These are phyloP conservation scores for Scedosporium boydii DNA, from an alignment of 2,329 filamentous ascomycete species.

Conservation along the genomic window DNA sequence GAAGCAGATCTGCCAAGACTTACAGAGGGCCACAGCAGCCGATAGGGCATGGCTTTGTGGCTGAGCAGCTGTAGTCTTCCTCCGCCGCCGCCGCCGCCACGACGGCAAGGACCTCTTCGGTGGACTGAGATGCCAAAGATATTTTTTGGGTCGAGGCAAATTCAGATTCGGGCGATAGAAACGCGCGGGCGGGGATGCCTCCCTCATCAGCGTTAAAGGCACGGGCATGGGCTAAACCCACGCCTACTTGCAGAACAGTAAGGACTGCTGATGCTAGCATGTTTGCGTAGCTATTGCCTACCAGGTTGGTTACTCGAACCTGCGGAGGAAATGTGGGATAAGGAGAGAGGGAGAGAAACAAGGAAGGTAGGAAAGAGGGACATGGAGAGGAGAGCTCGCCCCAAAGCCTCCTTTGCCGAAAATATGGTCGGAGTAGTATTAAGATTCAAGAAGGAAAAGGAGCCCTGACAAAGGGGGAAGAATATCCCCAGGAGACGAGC, in stretches of 20 bases:
- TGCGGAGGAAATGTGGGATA: no score
- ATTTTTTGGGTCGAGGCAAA: no score
- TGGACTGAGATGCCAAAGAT: background rate
- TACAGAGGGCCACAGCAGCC: conserved; percentile 12
- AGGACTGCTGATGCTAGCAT: background rate
- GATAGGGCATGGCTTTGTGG: conserved; percentile 10
- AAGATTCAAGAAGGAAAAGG: no score
- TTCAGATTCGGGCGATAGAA: background rate
- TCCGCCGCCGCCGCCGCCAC: background rate
- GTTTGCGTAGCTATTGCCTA: background rate
- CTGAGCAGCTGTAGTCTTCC: conserved; percentile 8
- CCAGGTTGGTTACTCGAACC: no score
- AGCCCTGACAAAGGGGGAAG: no score
- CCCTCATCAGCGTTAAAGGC: background rate
- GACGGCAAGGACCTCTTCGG: background rate
- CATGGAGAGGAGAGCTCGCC: no score
- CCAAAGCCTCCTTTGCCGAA: no score
- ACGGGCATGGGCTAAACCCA: background rate
- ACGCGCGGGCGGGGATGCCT: background rate
- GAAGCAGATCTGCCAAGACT: background rate
- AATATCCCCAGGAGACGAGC: no score
- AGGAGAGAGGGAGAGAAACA: no score
- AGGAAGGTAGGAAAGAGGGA: no score
- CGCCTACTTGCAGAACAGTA: background rate
- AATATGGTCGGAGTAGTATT: no score